These are phyloP conservation scores for Salix caprea DNA, from an alignment of 345 rosid species.

Conservation along the genomic window DNA sequence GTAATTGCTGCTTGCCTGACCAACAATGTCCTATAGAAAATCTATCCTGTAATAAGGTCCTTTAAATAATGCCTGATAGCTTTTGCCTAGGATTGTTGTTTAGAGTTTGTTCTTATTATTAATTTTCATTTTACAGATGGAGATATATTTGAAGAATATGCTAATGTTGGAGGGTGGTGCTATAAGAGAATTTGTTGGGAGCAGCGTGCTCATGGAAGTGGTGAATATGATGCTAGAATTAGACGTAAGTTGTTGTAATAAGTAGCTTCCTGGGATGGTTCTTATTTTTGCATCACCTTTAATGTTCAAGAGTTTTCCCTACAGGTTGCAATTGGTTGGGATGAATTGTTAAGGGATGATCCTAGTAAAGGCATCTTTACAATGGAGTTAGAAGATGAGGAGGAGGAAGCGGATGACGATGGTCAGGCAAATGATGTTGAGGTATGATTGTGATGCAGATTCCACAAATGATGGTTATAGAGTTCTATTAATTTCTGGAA, in stretches of 20 bases:
- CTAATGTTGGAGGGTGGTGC: conserved; percentile 66
- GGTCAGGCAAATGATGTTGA: conserved; percentile 34
- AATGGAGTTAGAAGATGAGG: conserved; percentile 70
- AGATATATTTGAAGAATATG: conserved; percentile 71
- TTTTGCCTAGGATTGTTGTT: neutral
- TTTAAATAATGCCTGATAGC: neutral
- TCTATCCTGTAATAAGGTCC: neutral
- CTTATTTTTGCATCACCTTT: conserved; percentile 4
- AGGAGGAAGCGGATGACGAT: conserved; percentile 34
- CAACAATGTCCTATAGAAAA: neutral
- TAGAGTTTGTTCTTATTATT: neutral
- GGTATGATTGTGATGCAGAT: conserved; percentile 34
- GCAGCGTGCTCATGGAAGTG: conserved; percentile 59
- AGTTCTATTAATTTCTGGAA: neutral
- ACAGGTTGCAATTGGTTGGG: conserved; percentile 79
- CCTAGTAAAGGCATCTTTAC: conserved; percentile 70
- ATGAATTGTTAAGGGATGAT: conserved; percentile 64
- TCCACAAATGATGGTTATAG: neutral
- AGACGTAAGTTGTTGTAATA: conserved; percentile 61
- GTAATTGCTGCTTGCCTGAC: neutral
- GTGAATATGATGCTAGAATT: conserved; percentile 75
- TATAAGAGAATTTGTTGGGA: conserved; percentile 66
- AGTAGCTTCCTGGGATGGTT: neutral
- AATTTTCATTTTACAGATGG: neutral
- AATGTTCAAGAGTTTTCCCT: conserved; percentile 4